phyloP scores from a whole-genome alignment of 176 grass and related monocot genomes.

The Alopecurus myosuroides region DNA sequence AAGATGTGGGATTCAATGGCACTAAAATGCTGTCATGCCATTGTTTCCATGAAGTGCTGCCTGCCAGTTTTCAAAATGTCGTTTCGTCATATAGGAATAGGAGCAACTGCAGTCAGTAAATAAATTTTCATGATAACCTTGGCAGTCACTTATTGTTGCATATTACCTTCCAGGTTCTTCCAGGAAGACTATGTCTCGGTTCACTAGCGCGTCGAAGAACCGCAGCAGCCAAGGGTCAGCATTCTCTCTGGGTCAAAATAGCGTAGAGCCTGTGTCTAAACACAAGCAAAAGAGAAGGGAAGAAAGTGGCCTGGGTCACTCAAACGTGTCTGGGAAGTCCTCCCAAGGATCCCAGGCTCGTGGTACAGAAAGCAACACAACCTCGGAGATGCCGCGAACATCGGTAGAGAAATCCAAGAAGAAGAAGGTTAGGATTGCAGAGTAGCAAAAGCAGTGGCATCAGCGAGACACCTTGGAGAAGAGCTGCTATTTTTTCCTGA shows the following conservation, averaged over 20 bases:
- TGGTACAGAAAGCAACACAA: conserved; percentile 8
- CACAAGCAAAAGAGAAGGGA: conserved; percentile 37
- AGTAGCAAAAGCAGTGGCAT: not conserved
- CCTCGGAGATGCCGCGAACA: not conserved
- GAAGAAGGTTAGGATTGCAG: conserved; percentile 39
- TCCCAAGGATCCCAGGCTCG: conserved; percentile 26
- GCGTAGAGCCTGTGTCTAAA: not conserved
- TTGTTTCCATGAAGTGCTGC: not conserved
- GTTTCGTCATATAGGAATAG: not conserved
- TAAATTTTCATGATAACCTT: not conserved
- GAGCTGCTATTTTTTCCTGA: not conserved
- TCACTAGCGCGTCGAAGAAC: conserved; percentile 28
- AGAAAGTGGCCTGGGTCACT: conserved; percentile 9
- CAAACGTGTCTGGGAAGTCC: conserved; percentile 26
- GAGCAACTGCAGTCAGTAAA: not conserved
- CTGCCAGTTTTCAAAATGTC: not conserved
- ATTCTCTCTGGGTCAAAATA: conserved; percentile 14
- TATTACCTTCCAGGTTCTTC: conserved; percentile 27
- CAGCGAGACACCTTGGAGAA: not conserved
- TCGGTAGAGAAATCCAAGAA: conserved; percentile 37
- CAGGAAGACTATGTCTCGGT: conserved; percentile 44
- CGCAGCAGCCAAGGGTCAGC: conserved; percentile 50
- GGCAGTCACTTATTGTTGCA: not conserved
- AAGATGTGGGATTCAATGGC: not conserved
- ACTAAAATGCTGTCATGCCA: not conserved